These are phyloP conservation scores for Bipolaris gigantea DNA, from an alignment of 2,329 filamentous ascomycete species.

Conservation along the genomic window DNA sequence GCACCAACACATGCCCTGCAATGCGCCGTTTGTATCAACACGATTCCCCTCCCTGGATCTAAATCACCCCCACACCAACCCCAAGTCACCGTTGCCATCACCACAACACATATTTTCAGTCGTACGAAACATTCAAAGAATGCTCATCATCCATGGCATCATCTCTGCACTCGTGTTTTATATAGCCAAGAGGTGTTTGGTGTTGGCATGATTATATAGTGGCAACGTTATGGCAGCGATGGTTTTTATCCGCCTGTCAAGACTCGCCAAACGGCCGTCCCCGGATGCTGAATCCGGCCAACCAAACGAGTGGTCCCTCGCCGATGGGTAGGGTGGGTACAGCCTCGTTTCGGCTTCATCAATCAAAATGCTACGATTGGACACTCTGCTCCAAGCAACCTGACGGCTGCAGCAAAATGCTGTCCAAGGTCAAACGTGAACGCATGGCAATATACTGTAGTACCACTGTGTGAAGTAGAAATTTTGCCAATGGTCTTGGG, in stretches of 20 bases:
- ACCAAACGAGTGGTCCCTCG: constrained; percentile 3
- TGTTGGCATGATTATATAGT: not conserved
- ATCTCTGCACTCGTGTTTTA: not conserved
- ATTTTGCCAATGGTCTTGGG: constrained; percentile 4
- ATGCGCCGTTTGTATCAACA: not conserved
- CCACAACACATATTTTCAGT: too few relatives aligned
- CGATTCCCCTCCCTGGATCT: too few relatives aligned
- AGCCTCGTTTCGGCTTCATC: constrained; percentile 1
- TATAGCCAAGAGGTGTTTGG: not conserved
- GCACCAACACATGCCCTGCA: not conserved
- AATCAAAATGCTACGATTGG: constrained; percentile 7
- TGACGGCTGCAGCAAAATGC: constrained; percentile 7
- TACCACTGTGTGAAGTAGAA: not conserved
- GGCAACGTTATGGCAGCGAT: not conserved
- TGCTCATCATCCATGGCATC: too few relatives aligned
- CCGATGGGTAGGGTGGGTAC: constrained; percentile 9
- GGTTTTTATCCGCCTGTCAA: not conserved
- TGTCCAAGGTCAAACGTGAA: constrained; percentile 3
- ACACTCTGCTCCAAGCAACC: constrained; percentile 1
- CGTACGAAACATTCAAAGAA: too few relatives aligned
- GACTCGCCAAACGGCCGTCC: not conserved
- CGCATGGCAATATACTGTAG: not conserved
- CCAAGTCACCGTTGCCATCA: too few relatives aligned
- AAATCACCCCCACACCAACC: too few relatives aligned
- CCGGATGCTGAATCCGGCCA: not conserved